Evolutionary conservation across 2,329 filamentous ascomycete species (phyloP).

Genomic region (Aphanocladium album): DNA sequence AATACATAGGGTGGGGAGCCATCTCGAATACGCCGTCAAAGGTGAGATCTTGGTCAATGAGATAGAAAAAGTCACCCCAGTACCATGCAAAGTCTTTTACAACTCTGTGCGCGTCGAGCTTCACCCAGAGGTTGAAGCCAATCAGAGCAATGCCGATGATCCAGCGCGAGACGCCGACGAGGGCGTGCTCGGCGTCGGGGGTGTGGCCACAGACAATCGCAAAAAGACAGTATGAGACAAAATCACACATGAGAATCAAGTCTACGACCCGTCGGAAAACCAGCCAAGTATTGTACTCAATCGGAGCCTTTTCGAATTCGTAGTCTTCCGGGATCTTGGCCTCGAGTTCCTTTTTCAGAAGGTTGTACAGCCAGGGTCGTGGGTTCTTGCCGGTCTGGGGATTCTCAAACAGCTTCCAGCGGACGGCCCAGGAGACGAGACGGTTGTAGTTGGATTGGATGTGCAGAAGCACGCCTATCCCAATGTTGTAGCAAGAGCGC

Average conservation of each 20-base stretch:
- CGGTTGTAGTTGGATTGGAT: slow-evolving; percentile 86
- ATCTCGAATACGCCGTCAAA: slow-evolving; percentile 99
- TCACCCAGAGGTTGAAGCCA: slow-evolving; percentile 96
- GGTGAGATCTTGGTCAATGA: slow-evolving; percentile 94
- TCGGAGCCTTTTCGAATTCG: slow-evolving; percentile 82
- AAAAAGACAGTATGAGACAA: slow-evolving; percentile 93
- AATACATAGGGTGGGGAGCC: slow-evolving; percentile 98
- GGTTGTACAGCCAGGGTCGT: slow-evolving; percentile 72
- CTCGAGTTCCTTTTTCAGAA: slow-evolving; percentile 86
- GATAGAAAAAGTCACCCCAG: slow-evolving; percentile 99
- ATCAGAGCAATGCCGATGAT: slow-evolving; percentile 70
- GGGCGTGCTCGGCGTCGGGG: slow-evolving; percentile 64
- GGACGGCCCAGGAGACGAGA: slow-evolving; percentile 81
- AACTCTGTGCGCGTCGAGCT: slow-evolving; percentile 92
- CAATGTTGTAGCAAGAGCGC: slow-evolving; percentile 87
- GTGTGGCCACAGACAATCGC: slow-evolving; percentile 79
- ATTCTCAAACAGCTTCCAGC: slow-evolving; percentile 79
- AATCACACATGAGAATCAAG: slow-evolving; percentile 97
- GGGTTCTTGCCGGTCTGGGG: slow-evolving; percentile 77
- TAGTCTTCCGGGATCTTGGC: slow-evolving; percentile 94
- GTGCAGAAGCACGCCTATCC: slow-evolving; percentile 84
- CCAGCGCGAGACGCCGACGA: slow-evolving; percentile 74
- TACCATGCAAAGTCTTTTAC: slow-evolving; percentile 99
- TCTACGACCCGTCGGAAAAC: slow-evolving; percentile 94
- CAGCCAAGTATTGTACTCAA: slow-evolving; percentile 99